phyloP scores from a whole-genome alignment of 441 rosid species.

The Kokia cookei region DNA sequence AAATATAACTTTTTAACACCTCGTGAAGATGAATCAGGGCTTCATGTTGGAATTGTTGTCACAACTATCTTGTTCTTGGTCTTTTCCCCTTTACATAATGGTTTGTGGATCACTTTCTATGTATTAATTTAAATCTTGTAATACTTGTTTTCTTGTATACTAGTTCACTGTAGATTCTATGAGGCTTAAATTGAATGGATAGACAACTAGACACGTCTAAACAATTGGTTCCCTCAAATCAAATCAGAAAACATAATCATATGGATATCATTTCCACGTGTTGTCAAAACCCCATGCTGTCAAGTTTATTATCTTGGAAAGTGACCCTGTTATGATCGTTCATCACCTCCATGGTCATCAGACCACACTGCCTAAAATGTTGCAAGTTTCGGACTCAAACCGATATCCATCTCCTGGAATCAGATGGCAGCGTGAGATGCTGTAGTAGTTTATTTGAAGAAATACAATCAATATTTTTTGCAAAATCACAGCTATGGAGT shows the following conservation, averaged over 20 bases:
- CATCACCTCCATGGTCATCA: constrained; percentile 30
- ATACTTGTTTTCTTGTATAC: not conserved
- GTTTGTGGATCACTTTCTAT: not conserved
- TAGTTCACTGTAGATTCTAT: not conserved
- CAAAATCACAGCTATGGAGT: not conserved
- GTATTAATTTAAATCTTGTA: not conserved
- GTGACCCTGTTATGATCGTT: constrained; percentile 12
- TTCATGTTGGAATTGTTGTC: not conserved
- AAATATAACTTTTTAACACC: not conserved
- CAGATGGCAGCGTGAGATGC: not conserved
- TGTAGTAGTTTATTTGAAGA: not conserved
- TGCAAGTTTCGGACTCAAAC: constrained; percentile 26
- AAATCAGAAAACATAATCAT: not conserved
- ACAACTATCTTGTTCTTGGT: not conserved
- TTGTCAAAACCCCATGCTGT: not conserved
- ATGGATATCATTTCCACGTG: not conserved
- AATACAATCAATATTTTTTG: not conserved
- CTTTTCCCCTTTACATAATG: not conserved
- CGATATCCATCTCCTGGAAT: not conserved
- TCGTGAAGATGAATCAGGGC: not conserved
- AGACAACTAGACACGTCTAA: not conserved
- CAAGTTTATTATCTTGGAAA: not conserved
- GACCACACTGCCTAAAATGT: constrained; percentile 29
- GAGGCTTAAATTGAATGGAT: not conserved
- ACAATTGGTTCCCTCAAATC: not conserved